phyloP scores from a whole-genome alignment of 129 eudicot species.

The Heracleum sosnowskyi region DNA sequence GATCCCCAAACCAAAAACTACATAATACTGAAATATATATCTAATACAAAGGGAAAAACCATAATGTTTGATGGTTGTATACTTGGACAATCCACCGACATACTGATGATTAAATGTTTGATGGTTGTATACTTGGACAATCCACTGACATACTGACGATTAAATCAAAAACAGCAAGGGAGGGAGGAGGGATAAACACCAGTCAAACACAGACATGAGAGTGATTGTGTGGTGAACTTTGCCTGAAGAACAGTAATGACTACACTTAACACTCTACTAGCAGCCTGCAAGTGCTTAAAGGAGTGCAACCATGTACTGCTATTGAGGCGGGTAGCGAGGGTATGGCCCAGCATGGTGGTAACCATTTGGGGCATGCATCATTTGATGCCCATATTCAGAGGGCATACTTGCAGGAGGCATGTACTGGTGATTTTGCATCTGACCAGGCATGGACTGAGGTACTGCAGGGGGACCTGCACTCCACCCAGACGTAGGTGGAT shows the following conservation, averaged over 20 bases:
- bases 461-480: conserved; percentile 32
- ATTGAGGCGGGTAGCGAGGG: conserved; percentile 65
- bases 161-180: not conserved
- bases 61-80: not conserved
- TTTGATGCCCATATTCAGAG: conserved; percentile 22
- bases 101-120: not conserved
- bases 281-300: conserved; percentile 39
- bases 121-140: not conserved
- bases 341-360: conserved; percentile 42
- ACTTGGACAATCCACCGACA: conserved; percentile 1
- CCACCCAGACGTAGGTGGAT: conserved; percentile 64
- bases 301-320: conserved; percentile 28
- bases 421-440: conserved; percentile 60
- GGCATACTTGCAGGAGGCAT: conserved; percentile 36
- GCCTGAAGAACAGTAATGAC: not conserved
- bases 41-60: not conserved
- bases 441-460: conserved; percentile 42
- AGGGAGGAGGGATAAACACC: not conserved
- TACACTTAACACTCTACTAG: conserved; percentile 10
- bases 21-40: not conserved
- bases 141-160: not conserved
- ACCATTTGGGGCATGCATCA: conserved; percentile 44
- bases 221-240: not conserved
- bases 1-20: not conserved
- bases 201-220: not conserved